Evolutionary conservation across 73 alveolate species (phyloP).

Genomic region (Urostyla sp.): DNA sequence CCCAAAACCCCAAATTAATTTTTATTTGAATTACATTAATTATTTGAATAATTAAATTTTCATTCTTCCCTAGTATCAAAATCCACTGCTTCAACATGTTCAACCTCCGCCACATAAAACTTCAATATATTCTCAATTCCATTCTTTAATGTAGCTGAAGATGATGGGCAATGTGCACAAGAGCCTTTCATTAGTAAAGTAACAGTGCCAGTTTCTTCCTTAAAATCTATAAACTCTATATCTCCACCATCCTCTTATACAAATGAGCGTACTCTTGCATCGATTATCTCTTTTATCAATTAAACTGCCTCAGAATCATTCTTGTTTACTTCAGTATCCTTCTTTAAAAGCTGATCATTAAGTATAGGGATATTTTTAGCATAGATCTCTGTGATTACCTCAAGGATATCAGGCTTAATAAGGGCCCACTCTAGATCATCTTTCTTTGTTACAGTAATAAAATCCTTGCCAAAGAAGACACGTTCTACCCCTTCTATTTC

Average conservation of each 20-base stretch:
- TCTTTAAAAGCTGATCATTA: constrained; percentile 69
- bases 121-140: constrained; percentile 91
- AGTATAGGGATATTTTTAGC: constrained; percentile 72
- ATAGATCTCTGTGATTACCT: constrained; percentile 75
- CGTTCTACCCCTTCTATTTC: constrained; percentile 81
- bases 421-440: constrained; percentile 83
- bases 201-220: constrained; percentile 86
- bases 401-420: constrained; percentile 81
- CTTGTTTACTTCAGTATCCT: constrained; percentile 76
- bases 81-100: constrained; percentile 77
- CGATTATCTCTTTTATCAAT: constrained; percentile 90
- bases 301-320: constrained; percentile 84
- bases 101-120: constrained; percentile 87
- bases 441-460: constrained; percentile 78
- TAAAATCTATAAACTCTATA: constrained; percentile 75
- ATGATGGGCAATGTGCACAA: constrained; percentile 93
- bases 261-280: constrained; percentile 82
- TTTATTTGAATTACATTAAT: background rate
- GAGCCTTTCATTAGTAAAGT: constrained; percentile 86
- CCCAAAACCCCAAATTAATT: too few relatives aligned
- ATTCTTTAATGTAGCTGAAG: constrained; percentile 79
- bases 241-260: constrained; percentile 95
- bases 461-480: constrained; percentile 83
- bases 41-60: background rate
- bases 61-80: constrained; percentile 26